Evolutionary conservation across 2,329 filamentous ascomycete genomes (phyloP), one percentile per base, ranked within the genome.

Genomic region (Curvularia sp.): DNA sequence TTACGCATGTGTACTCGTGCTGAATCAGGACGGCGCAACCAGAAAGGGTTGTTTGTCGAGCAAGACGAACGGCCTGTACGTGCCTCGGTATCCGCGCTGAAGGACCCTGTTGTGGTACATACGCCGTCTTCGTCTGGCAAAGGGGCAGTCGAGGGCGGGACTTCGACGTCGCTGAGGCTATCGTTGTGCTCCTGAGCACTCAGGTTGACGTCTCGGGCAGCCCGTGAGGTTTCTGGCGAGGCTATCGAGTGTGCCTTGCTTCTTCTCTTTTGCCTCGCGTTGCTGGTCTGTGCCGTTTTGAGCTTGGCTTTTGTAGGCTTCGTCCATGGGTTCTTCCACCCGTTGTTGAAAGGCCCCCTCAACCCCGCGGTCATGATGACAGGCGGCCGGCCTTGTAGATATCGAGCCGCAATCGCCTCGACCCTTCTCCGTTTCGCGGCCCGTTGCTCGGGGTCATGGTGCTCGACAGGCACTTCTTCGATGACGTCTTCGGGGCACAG

Each of bases 321-420:
- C 21, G 63, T 25, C 75, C 76, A 79, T 19, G 77, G 76, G 48
- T 78, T 78, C 48, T 67, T 66, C 75, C 75, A 78, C 34, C 60
- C 58, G 5, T 68, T 51, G 25, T 72, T 80, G 63, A 91, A 89
- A 0, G 89, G 89, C 0, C 89, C 89, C 58, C 78, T 81, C 3
- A 91, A 78, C 5, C 78, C 75, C 6, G 89, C 84, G 12, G 89
- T 89, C 3, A 87, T 72, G 2, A 93, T 79, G 23, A 83, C 68
- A 0, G 88, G 82, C 1, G 80, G 70, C 28, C 81, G 77, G 0
- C 89, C 89, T 6, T 80, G 75, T 36, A 90, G 76, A 65, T 84
- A 91, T 32, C 81, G 80, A 30, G 81, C 76, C 1, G 86, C 89
- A 12, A 88, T 83, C 0, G 79, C 74, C 71, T 90, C 87, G 57